Conservation (phyloP, 1,139 yeast genomes). For the Hyphopichia wangnamkhiaoensis region DNA sequence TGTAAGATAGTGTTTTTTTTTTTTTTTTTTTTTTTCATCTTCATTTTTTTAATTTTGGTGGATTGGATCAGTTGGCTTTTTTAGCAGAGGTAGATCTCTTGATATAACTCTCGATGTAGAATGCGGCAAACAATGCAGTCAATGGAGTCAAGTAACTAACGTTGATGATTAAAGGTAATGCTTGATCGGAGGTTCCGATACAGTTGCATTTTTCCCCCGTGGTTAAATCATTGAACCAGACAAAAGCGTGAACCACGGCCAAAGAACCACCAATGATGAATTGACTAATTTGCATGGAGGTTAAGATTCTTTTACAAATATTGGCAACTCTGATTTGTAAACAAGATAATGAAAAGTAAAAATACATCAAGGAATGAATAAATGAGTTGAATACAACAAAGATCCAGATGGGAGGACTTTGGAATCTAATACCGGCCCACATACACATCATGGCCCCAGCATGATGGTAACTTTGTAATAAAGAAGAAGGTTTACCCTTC, state of each 20-base stretch:
- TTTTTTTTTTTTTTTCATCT: background rate
- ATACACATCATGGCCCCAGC: conserved; percentile 82
- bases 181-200: conserved; percentile 60
- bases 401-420: conserved; percentile 79
- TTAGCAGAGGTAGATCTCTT: conserved; percentile 15
- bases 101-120: conserved; percentile 66
- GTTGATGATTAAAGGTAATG: conserved; percentile 62
- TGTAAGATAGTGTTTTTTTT: too few relatives aligned
- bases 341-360: conserved; percentile 66
- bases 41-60: background rate
- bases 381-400: conserved; percentile 79
- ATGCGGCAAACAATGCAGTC: conserved; percentile 68
- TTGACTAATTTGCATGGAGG: conserved; percentile 71
- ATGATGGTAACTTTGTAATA: conserved; percentile 76
- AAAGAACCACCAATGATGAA: conserved; percentile 71
- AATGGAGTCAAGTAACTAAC: conserved; percentile 69
- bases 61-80: conserved; percentile 4
- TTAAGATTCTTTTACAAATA: conserved; percentile 58
- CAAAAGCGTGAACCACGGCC: conserved; percentile 63
- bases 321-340: conserved; percentile 61
- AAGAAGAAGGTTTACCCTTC: conserved; percentile 68
- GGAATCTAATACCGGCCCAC: conserved; percentile 78
- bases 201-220: conserved; percentile 52
- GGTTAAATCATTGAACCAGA: conserved; percentile 56
- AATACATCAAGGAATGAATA: conserved; percentile 76